A percentile compares a stretch with the other conserved stretches of the same genome.
phyloP scores from a whole-genome alignment of 768 basidiomycete genomes.

The Calocybe gangraenosa region DNA sequence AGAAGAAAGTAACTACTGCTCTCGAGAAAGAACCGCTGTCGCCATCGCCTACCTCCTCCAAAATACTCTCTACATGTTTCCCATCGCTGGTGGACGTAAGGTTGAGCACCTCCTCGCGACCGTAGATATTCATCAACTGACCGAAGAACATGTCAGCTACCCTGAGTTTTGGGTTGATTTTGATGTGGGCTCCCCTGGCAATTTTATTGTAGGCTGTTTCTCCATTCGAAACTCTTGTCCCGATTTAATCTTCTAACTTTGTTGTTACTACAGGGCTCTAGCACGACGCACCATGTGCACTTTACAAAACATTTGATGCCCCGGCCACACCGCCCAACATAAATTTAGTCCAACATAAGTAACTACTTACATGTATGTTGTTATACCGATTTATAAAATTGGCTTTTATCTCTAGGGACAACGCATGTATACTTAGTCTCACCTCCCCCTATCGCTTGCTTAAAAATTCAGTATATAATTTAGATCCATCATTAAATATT shows the following conservation, averaged over 20 bases:
- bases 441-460: too few species aligned
- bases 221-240: too few species aligned
- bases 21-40: constrained; percentile 32
- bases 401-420: too few species aligned
- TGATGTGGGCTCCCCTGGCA: constrained; percentile 41
- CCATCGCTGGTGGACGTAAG: constrained; percentile 48
- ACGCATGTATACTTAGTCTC: too few species aligned
- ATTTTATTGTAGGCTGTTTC: constrained; percentile 30
- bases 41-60: background rate
- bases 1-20: constrained; percentile 26
- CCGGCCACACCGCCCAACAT: background rate
- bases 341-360: too few species aligned
- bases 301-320: background rate
- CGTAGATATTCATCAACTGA: constrained; percentile 43
- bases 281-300: background rate
- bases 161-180: constrained; percentile 41
- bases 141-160: constrained; percentile 38
- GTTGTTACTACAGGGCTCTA: background rate
- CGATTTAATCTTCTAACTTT: background rate
- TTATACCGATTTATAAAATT: too few species aligned
- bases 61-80: constrained; percentile 36
- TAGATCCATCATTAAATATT: too few species aligned
- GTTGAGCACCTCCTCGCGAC: constrained; percentile 48
- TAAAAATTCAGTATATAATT: too few species aligned
- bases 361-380: too few species aligned